phyloP scores from a whole-genome alignment of 345 rosid species.

The Heritiera fomes region DNA sequence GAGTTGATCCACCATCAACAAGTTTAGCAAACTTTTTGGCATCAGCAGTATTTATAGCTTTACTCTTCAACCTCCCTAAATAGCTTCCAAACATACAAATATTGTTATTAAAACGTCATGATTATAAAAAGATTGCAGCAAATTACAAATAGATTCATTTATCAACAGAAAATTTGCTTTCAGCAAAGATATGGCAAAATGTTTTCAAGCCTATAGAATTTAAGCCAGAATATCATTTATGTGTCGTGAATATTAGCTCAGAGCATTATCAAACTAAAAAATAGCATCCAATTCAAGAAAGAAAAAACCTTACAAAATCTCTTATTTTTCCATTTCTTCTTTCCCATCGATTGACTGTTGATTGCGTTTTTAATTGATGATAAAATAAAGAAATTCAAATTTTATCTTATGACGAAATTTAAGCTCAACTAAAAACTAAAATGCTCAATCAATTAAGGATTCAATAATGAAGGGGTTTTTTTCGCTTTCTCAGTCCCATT shows the following conservation, averaged over 20 bases:
- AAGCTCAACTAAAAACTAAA: not conserved
- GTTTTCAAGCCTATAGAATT: not conserved
- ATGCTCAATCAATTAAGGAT: not conserved
- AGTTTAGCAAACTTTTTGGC: no score
- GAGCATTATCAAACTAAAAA: not conserved
- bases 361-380: not conserved
- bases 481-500: not conserved
- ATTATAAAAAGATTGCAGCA: not conserved
- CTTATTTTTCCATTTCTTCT: not conserved
- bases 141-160: not conserved
- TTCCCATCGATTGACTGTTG: not conserved
- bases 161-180: not conserved
- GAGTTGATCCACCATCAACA: no score
- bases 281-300: not conserved
- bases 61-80: not conserved
- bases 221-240: not conserved
- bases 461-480: not conserved
- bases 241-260: not conserved
- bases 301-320: not conserved
- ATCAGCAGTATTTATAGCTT: not conserved
- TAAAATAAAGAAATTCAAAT: not conserved
- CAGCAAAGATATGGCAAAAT: not conserved
- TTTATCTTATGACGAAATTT: not conserved
- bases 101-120: not conserved
- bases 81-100: not conserved